Percentiles rank a stretch among this genome's conserved stretches.
Conservation (phyloP, 768 basidiomycete species). For the Auricularia cornea region DNA sequence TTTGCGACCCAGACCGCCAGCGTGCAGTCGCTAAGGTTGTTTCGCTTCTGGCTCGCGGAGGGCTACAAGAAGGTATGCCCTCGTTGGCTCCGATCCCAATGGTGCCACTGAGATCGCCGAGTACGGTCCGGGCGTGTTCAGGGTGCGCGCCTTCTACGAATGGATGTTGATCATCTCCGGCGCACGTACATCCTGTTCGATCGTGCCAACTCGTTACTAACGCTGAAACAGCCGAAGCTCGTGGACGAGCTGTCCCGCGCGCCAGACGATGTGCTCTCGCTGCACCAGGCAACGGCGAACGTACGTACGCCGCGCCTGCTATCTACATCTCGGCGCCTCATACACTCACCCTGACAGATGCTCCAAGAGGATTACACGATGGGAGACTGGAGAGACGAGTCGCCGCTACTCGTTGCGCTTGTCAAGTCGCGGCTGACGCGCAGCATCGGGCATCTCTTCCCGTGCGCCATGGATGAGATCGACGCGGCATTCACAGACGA, state of each 20-base stretch:
- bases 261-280: slow-evolving; percentile 14
- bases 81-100: no score
- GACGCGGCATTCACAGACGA: not conserved
- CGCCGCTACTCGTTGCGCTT: slow-evolving; percentile 8
- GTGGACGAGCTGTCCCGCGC: slow-evolving; percentile 16
- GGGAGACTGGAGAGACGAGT: not conserved
- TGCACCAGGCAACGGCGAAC: not conserved
- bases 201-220: no score
- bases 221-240: slow-evolving; percentile 5
- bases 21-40: no score
- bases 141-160: no score
- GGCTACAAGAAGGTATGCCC: no score
- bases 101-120: no score
- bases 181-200: no score
- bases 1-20: no score
- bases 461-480: not conserved
- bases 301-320: not conserved
- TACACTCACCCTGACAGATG: not conserved
- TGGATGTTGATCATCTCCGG: no score
- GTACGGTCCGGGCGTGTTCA: no score
- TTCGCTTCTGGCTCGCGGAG: no score
- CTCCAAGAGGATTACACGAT: not conserved
- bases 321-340: not conserved
- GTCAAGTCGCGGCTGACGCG: slow-evolving; percentile 1
- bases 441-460: not conserved